A percentile compares a stretch with the other conserved stretches of the same genome.
Evolutionary conservation across 2,329 filamentous ascomycete genomes (phyloP).

Genomic region (Xylaria sp.): DNA sequence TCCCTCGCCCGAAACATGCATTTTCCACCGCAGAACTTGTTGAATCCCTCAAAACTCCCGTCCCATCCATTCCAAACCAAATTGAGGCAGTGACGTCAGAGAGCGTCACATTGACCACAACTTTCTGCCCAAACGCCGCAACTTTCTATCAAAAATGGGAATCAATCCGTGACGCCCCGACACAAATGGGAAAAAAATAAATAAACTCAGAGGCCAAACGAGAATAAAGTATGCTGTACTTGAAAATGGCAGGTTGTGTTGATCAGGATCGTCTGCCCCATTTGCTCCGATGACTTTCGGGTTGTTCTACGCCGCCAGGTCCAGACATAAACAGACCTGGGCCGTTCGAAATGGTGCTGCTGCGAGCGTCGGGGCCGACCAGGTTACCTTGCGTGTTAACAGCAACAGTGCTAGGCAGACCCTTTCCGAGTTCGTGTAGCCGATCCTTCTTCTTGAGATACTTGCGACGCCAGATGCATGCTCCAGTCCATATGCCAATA

Average conservation of each 20-base stretch:
- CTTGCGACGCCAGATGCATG: slow-evolving; percentile 76
- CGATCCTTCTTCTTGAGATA: slow-evolving; percentile 76
- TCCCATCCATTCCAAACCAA: slow-evolving; percentile 11
- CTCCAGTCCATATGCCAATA: slow-evolving; percentile 71
- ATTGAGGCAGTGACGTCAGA: not conserved
- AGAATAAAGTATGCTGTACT: slow-evolving; percentile 12
- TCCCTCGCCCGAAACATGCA: slow-evolving; percentile 19
- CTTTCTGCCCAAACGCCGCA: slow-evolving; percentile 26
- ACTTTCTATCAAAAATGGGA: slow-evolving; percentile 20
- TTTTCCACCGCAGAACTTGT: slow-evolving; percentile 15
- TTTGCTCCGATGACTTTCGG: slow-evolving; percentile 58
- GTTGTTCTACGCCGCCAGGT: slow-evolving; percentile 49
- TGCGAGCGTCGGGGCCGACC: slow-evolving; percentile 45
- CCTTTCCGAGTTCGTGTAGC: slow-evolving; percentile 60
- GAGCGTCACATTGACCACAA: slow-evolving; percentile 10
- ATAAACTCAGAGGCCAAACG: slow-evolving; percentile 7
- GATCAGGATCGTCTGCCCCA: slow-evolving; percentile 49
- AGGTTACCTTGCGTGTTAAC: slow-evolving; percentile 49
- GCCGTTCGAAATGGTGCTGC: slow-evolving; percentile 45
- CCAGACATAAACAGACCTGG: slow-evolving; percentile 54
- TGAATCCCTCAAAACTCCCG: slow-evolving; percentile 18
- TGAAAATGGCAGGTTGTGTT: not conserved
- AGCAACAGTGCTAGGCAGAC: slow-evolving; percentile 52
- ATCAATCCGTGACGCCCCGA: slow-evolving; percentile 27
- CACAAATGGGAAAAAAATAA: slow-evolving; percentile 6